These are phyloP conservation scores for Bombardia bombarda DNA, from an alignment of 495 filamentous ascomycete genomes.

Conservation along the genomic window DNA sequence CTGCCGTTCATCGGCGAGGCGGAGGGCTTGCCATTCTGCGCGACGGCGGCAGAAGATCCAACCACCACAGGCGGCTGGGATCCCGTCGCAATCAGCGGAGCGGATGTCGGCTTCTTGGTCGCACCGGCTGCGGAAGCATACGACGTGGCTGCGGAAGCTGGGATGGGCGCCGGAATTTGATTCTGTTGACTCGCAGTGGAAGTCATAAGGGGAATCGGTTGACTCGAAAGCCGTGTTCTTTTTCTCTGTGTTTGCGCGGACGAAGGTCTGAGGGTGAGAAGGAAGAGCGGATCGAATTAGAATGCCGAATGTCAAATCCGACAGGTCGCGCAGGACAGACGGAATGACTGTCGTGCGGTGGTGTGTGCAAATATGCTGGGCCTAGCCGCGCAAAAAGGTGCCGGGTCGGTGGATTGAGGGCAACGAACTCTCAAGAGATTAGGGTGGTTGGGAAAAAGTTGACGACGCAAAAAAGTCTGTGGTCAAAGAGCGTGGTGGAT, in stretches of 20 bases:
- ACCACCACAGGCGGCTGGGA: slow-evolving; percentile 58
- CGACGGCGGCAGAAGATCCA: slow-evolving; percentile 52
- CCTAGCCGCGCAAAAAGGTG: background rate
- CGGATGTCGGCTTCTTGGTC: slow-evolving; percentile 63
- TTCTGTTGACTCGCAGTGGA: slow-evolving; percentile 43
- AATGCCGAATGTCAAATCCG: slow-evolving; percentile 29
- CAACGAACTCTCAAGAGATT: slow-evolving; percentile 8
- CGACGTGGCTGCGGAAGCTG: slow-evolving; percentile 54
- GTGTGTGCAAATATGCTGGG: background rate
- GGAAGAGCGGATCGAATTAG: slow-evolving; percentile 5
- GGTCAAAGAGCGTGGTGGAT: slow-evolving; percentile 22
- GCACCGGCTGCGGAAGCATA: slow-evolving; percentile 68
- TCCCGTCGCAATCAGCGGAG: slow-evolving; percentile 63
- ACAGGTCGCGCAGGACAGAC: slow-evolving; percentile 13
- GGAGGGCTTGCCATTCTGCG: slow-evolving; percentile 75
- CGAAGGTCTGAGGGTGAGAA: slow-evolving; percentile 5
- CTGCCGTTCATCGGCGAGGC: slow-evolving; percentile 79
- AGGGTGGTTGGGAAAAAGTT: slow-evolving; percentile 11
- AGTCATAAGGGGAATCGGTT: slow-evolving; percentile 38
- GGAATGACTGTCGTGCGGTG: slow-evolving; percentile 11
- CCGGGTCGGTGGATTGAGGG: no score
- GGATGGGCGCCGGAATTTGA: slow-evolving; percentile 48
- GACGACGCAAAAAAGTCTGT: slow-evolving; percentile 14
- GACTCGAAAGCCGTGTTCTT: slow-evolving; percentile 27
- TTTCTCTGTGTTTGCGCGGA: slow-evolving; percentile 11